Conservation (phyloP, 305 asterid genomes). For the Vinca major region DNA sequence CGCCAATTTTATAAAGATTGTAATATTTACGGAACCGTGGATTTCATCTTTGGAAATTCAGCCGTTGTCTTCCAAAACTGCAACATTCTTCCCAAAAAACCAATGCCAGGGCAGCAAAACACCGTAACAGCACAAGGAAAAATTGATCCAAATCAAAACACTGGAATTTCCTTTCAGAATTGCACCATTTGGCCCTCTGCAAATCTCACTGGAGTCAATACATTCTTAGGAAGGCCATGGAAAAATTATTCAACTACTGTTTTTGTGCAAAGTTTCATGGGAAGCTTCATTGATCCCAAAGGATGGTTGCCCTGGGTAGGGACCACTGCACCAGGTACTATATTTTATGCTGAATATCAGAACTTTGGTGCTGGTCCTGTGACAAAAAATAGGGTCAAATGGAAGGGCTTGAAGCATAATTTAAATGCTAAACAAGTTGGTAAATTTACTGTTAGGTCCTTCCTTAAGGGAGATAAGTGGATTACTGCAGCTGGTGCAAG, state of each 20-base stretch:
- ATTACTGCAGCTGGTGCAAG: conserved; percentile 15
- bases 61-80: not conserved
- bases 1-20: not conserved
- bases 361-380: conserved; percentile 26
- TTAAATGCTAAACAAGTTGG: conserved; percentile 11
- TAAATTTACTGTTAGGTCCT: conserved; percentile 20
- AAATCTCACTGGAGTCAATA: conserved; percentile 18
- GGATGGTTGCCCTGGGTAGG: conserved; percentile 33
- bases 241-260: conserved; percentile 27
- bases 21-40: not conserved
- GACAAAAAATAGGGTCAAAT: conserved; percentile 18
- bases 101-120: not conserved
- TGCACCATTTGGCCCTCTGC: conserved; percentile 13
- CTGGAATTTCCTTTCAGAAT: conserved; percentile 23
- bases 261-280: conserved; percentile 7
- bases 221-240: conserved; percentile 35
- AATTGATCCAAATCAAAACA: not conserved
- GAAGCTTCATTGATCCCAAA: conserved; percentile 15
- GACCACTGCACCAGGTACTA: conserved; percentile 16
- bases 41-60: not conserved
- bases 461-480: conserved; percentile 30
- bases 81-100: not conserved
- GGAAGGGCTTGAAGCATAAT: conserved; percentile 24
- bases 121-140: not conserved
- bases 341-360: conserved; percentile 27